Base-by-base conservation (phyloP, 2,329 filamentous ascomycete genomes). In the Salinomyces thailandicus region DNA sequence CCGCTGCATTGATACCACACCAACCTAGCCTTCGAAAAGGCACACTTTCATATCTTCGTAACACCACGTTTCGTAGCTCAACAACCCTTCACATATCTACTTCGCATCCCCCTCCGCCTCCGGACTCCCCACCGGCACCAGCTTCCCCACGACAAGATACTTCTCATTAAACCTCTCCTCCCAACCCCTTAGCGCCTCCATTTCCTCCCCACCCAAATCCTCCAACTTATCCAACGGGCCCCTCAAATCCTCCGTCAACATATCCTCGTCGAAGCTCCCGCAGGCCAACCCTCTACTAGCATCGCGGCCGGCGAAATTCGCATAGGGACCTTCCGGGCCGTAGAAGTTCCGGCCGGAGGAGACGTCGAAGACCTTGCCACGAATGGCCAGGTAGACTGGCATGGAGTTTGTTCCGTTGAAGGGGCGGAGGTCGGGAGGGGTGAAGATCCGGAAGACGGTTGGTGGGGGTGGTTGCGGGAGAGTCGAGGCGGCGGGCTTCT, bases 251-350 rank as follows among this genome's bases (percentile, higher is more conserved):
- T 89, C 77, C 13, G 91, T 96, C 63, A 96, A 66, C 86, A 96
- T 93, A 5, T 87, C 82, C 68, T 84, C 77, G 58, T 95, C 91
- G 60, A 98, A 96, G 65, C 85, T 93, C 41, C 87, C 85, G 60
- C 76, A 84, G 1, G 91, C 89, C 42, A 98, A 66, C 1, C 91
- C 91, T 35, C 89, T 73, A 46, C 76, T 85, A 14, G 91, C 91
- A 62, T 98, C 91, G 26, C 87, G 71, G 0, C 91, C 91, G 0
- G 91, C 91, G 57, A 98, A 98, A 66, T 96, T 96, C 60, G 80
- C 79, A 61, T 98, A 98, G 2, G 89, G 86, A 0, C 89, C 89
- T 9, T 86, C 87, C 14, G 91, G 91, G 3, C 91, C 91, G 64
- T 98, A 98, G 62, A 96, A 96, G 67, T 93, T 87, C 54, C 81